Conservation (phyloP, 2,329 filamentous ascomycete species). For the Fusarium dlaminii region DNA sequence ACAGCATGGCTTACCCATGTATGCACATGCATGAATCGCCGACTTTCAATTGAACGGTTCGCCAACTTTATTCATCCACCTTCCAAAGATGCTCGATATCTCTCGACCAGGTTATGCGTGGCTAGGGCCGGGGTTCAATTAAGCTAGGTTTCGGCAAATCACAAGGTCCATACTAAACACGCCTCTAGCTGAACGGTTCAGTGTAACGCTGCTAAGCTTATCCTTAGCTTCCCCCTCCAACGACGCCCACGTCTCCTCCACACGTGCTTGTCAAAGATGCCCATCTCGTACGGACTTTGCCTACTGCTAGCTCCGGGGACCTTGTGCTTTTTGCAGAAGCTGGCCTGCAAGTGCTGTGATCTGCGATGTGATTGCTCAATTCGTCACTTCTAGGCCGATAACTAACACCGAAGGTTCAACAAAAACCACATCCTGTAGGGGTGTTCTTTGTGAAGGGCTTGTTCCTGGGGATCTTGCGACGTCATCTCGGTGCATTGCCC, state of each 20-base stretch:
- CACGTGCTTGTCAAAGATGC: constrained; percentile 35
- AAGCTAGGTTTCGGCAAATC: constrained; percentile 35
- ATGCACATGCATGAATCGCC: constrained; percentile 12
- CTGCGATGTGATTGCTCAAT: constrained; percentile 21
- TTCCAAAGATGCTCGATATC: background rate
- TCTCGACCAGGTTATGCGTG: constrained; percentile 11
- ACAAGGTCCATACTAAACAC: constrained; percentile 32
- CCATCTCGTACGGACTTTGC: background rate
- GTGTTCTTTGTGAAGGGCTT: constrained; percentile 13
- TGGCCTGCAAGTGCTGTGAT: constrained; percentile 31
- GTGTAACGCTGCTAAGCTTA: constrained; percentile 24
- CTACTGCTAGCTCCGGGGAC: constrained; percentile 14
- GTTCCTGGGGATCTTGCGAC: constrained; percentile 19
- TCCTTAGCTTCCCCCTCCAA: constrained; percentile 31
- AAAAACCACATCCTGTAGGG: constrained; percentile 7
- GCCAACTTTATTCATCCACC: background rate
- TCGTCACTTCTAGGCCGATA: constrained; percentile 27
- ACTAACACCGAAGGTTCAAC: constrained; percentile 28
- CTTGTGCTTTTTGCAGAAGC: constrained; percentile 19
- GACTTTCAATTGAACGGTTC: constrained; percentile 4
- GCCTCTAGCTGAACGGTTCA: constrained; percentile 22
- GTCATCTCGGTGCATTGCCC: constrained; percentile 23
- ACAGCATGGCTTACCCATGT: constrained; percentile 4
- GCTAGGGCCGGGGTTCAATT: constrained; percentile 16
- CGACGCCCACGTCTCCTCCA: constrained; percentile 27